A percentile compares a stretch with the other conserved stretches of the same genome.
These are phyloP conservation scores for Musa balbisiana DNA, from an alignment of 202 grass and related monocot genomes.

Conservation along the genomic window DNA sequence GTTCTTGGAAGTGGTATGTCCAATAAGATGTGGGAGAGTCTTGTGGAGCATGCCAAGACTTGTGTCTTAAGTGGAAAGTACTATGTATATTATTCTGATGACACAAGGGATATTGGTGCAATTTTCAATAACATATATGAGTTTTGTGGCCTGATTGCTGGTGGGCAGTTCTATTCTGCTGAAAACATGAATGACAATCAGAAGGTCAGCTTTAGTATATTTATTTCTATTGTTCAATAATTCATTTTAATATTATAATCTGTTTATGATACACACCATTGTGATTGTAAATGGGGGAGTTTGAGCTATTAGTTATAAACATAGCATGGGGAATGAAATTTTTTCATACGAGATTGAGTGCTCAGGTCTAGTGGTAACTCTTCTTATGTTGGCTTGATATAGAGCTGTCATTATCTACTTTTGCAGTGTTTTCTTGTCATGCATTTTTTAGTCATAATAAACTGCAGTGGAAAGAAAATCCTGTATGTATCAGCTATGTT, in stretches of 20 bases:
- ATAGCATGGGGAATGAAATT: no score
- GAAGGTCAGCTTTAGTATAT: neutral
- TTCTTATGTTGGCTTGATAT: no score
- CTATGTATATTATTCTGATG: slow-evolving; percentile 13
- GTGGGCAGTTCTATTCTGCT: slow-evolving; percentile 12
- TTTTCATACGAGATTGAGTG: no score
- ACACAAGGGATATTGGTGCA: slow-evolving; percentile 7
- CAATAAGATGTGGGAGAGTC: slow-evolving; percentile 13
- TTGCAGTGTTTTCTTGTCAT: no score
- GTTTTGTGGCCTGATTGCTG: slow-evolving; percentile 10
- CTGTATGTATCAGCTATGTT: no score
- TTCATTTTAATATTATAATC: neutral
- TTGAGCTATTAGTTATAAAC: no score
- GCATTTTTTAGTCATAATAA: no score
- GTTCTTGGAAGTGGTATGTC: slow-evolving; percentile 22
- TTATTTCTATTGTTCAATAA: neutral
- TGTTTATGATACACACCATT: neutral
- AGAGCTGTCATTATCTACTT: no score
- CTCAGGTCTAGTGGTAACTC: no score
- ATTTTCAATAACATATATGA: slow-evolving; percentile 14
- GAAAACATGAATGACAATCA: slow-evolving; percentile 6
- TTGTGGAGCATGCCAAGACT: slow-evolving; percentile 21
- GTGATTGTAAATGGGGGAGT: no score
- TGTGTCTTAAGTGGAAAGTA: slow-evolving; percentile 5
- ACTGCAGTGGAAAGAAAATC: no score